Conservation (phyloP, 305 asterid genomes). For the Rubia peregrina region DNA sequence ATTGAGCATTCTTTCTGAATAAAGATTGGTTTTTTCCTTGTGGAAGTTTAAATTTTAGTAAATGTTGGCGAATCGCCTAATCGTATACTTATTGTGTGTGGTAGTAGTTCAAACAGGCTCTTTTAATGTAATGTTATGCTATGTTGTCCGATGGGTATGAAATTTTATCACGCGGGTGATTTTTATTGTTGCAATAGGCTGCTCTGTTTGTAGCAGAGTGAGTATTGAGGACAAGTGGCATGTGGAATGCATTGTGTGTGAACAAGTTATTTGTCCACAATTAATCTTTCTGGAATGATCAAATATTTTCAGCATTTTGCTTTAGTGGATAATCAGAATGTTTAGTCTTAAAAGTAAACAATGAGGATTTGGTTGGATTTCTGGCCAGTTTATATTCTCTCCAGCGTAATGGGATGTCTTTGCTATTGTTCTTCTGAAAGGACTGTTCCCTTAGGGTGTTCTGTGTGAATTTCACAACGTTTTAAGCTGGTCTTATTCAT, state of each 20-base stretch:
- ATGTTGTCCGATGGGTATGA: no score
- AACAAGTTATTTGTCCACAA: background rate
- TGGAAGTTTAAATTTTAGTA: background rate
- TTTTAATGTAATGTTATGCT: background rate
- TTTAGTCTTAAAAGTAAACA: background rate
- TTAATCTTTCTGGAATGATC: background rate
- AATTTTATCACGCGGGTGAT: background rate
- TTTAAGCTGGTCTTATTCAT: background rate
- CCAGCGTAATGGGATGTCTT: background rate
- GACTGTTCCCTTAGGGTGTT: background rate
- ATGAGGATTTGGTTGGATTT: background rate
- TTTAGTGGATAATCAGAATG: no score
- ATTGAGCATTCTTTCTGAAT: background rate
- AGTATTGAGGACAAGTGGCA: background rate
- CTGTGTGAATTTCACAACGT: background rate
- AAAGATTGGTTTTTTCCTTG: background rate
- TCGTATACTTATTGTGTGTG: background rate
- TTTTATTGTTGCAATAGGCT: background rate
- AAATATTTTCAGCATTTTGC: background rate
- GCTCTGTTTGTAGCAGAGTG: background rate
- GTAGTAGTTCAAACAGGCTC: background rate
- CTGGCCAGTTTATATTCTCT: background rate
- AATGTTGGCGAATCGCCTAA: background rate
- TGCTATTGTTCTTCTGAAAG: background rate
- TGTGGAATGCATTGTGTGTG: background rate